These are phyloP conservation scores for Lentinula sp. DNA, from an alignment of 768 basidiomycete genomes.

Conservation along the genomic window DNA sequence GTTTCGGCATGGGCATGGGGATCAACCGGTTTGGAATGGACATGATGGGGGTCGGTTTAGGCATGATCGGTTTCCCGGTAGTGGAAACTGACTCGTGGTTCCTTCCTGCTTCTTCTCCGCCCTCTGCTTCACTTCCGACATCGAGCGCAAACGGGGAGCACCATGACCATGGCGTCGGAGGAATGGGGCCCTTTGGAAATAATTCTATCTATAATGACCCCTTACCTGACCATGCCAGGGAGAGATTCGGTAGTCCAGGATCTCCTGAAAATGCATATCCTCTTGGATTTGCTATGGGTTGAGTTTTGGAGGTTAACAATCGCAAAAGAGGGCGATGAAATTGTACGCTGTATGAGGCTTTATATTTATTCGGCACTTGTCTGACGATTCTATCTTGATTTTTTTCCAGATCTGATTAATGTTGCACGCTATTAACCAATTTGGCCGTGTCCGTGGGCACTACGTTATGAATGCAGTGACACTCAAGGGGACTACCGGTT, in stretches of 20 bases:
- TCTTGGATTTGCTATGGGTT: slow-evolving; percentile 5
- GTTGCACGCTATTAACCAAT: background rate
- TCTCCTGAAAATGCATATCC: slow-evolving; percentile 4
- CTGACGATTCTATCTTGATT: background rate
- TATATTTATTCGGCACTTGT: background rate
- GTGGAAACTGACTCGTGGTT: slow-evolving; percentile 5
- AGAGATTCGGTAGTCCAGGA: slow-evolving; percentile 1
- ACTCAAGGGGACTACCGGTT: background rate
- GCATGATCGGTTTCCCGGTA: slow-evolving; percentile 3
- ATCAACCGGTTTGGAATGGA: background rate
- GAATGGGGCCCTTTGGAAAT: background rate
- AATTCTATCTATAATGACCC: background rate
- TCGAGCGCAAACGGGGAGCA: background rate
- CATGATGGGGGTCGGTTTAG: slow-evolving; percentile 5
- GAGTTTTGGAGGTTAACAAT: background rate
- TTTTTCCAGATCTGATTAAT: background rate
- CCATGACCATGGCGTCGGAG: background rate
- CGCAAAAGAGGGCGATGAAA: background rate
- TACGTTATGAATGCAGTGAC: background rate
- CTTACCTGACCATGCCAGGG: background rate
- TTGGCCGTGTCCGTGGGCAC: slow-evolving; percentile 1
- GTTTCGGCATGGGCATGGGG: slow-evolving; percentile 2
- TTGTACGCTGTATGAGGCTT: background rate
- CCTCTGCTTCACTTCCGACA: background rate
- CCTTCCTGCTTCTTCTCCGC: background rate